phyloP scores from a whole-genome alignment of 495 filamentous ascomycete species.

The Penicillium canescens region DNA sequence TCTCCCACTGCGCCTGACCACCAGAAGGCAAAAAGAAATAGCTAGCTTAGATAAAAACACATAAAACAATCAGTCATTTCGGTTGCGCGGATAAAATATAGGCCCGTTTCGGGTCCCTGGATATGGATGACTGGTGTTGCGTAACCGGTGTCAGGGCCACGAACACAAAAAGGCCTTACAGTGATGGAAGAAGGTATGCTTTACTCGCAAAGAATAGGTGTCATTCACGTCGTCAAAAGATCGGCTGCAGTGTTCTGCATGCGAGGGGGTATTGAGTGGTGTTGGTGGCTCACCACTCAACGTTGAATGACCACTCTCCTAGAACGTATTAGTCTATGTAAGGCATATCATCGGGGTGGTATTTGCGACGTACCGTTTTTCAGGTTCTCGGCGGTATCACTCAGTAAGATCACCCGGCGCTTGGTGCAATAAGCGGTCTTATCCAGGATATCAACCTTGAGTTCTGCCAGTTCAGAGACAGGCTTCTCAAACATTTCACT shows the following conservation, averaged over 20 bases:
- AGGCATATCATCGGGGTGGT: no score
- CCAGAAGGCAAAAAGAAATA: conserved; percentile 2
- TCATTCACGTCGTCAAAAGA: conserved; percentile 41
- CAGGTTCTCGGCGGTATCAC: conserved; percentile 88
- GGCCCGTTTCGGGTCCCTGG: not conserved
- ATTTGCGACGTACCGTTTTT: conserved; percentile 66
- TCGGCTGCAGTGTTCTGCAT: conserved; percentile 10
- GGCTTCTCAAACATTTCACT: conserved; percentile 99
- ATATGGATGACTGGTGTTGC: not conserved
- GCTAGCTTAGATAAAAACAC: conserved; percentile 7
- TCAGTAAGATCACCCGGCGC: conserved; percentile 81
- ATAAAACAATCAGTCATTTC: not conserved
- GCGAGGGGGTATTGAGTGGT: not conserved
- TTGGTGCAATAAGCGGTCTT: conserved; percentile 97
- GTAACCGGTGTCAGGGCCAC: not conserved
- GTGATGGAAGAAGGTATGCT: not conserved
- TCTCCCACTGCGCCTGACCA: no score
- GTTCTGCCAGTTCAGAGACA: conserved; percentile 72
- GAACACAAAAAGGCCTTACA: not conserved
- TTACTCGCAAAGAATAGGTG: conserved; percentile 1
- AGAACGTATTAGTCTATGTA: conserved; percentile 1
- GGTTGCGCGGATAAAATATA: not conserved
- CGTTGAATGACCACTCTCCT: conserved; percentile 50
- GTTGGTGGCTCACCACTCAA: conserved; percentile 36
- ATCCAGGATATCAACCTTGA: conserved; percentile 97